Evolutionary conservation across 805 yeast species (phyloP), one percentile per base, ranked within the genome.

Genomic region (Yamadazyma olivae): DNA sequence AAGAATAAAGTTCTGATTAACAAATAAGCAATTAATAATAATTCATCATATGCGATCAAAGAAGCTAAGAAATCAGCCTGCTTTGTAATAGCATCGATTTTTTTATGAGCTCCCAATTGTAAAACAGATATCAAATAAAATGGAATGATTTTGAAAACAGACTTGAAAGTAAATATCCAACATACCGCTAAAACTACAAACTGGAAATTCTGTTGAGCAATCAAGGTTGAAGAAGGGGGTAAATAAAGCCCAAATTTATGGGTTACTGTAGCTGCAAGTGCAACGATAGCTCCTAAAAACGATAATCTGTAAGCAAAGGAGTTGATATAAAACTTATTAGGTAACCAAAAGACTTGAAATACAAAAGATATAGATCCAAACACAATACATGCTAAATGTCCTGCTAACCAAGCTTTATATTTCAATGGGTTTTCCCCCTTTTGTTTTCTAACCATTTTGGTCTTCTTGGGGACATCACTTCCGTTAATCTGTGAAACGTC

Each of bases 121-220:
- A 84, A 60, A 17, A 74, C 42, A 14, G 90, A 70, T 32, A 81
- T 64, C 30, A 79, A 47, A 46, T 68, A 60, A 52, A 66, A 80
- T 17, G 93, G 91, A 12, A 79, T 41, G 29, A 84, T 47, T 53
- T 83, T 83, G 62, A 79, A 81, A 4, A 76, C 59, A 1, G 89
- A 80, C 41, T 73, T 69, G 59, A 84, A 77, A 26, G 82, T 75
- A 37, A 81, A 56, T 32, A 77, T 51, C 91, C 91, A 84, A 14
- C 77, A 59, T 3, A 54, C 18, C 0, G 80, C 74, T 37, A 83
- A 57, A 3, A 75, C 43, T 36, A 79, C 61, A 51, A 75, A 77
- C 58, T 87, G 96, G 67, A 83, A 83, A 54, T 85, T 84, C 46
- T 78, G 87, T 17, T 87, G 76, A 7, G 89, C 79, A 36, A 86